Evolutionary conservation across 2,329 filamentous ascomycete genomes (phyloP).

Genomic region (Plectosphaerella plurivora): DNA sequence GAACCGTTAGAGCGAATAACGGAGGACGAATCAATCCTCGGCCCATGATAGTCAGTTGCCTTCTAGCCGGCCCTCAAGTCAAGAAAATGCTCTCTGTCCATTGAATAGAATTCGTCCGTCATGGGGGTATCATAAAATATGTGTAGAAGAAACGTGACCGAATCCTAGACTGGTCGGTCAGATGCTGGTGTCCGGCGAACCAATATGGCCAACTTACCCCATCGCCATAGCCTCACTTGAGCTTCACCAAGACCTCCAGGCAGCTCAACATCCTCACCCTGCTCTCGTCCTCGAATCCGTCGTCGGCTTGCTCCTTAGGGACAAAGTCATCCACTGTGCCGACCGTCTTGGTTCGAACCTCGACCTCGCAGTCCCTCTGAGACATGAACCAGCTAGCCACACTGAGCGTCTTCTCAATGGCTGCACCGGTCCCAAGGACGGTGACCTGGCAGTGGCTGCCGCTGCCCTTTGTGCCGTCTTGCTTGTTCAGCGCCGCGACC

Average conservation of each 20-base stretch:
- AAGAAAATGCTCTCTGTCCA: too few relatives aligned
- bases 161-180: too few relatives aligned
- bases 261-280: slow-evolving; percentile 46
- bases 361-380: slow-evolving; percentile 53
- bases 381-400: slow-evolving; percentile 63
- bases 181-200: too few relatives aligned
- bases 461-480: slow-evolving; percentile 18
- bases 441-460: slow-evolving; percentile 37
- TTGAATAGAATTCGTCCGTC: too few relatives aligned
- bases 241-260: slow-evolving; percentile 42
- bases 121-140: too few relatives aligned
- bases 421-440: slow-evolving; percentile 61
- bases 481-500: slow-evolving; percentile 35
- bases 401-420: slow-evolving; percentile 58
- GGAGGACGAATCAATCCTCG: too few relatives aligned
- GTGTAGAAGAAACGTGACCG: too few relatives aligned
- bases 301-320: slow-evolving; percentile 21
- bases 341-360: slow-evolving; percentile 57
- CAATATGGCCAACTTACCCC: slow-evolving; percentile 33
- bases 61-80: too few relatives aligned
- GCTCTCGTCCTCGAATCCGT: slow-evolving; percentile 30
- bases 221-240: slow-evolving; percentile 61
- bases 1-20: too few relatives aligned
- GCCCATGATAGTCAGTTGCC: too few relatives aligned
- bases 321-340: slow-evolving; percentile 65